Conservation (phyloP, 768 basidiomycete species). For the Leccinum ochraceum region DNA sequence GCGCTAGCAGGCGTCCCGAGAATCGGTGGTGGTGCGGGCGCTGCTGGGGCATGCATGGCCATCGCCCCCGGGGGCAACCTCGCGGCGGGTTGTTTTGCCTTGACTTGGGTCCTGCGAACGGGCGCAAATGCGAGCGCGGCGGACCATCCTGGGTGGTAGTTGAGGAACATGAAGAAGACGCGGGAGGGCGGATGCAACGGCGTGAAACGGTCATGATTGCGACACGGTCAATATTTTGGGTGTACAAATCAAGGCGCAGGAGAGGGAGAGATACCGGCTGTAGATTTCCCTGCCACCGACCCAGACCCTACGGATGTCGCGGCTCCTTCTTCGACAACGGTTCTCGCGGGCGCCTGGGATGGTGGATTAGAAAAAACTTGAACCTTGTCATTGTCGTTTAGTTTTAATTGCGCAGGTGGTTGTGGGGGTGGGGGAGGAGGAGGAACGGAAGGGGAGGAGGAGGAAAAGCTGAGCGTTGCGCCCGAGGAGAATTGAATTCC, state of each 20-base stretch:
- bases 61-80: conserved; percentile 52
- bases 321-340: conserved; percentile 28
- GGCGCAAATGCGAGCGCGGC: conserved; percentile 89
- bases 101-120: conserved; percentile 61
- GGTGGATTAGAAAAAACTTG: conserved; percentile 14
- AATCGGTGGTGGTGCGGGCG: conserved; percentile 32
- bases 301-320: conserved; percentile 26
- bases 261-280: conserved; percentile 57
- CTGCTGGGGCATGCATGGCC: conserved; percentile 45
- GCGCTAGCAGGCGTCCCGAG: conserved; percentile 31
- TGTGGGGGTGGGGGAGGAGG: conserved; percentile 25
- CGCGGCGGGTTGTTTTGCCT: conserved; percentile 51
- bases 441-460: conserved; percentile 26
- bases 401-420: conserved; percentile 21
- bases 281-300: conserved; percentile 44
- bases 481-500: conserved; percentile 83
- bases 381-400: conserved; percentile 22
- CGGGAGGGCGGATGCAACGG: conserved; percentile 5
- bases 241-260: conserved; percentile 39
- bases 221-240: conserved; percentile 39
- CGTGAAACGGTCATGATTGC: conserved; percentile 34
- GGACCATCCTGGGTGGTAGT: conserved; percentile 67
- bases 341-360: conserved; percentile 29
- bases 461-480: conserved; percentile 50
- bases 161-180: not conserved